phyloP scores from a whole-genome alignment of 768 basidiomycete species.

The Boletus barrowsii region DNA sequence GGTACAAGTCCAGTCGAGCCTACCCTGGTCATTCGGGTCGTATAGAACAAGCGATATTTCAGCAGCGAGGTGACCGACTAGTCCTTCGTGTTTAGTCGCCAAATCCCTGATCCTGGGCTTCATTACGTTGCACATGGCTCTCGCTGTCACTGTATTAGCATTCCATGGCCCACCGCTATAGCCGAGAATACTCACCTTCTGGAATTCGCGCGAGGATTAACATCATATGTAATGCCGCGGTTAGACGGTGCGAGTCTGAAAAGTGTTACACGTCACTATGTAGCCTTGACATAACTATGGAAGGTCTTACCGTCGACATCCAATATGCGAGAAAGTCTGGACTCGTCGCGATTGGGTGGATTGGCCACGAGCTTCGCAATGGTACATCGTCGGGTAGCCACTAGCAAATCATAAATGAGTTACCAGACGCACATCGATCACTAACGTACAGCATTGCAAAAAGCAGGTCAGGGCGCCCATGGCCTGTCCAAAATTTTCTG shows the following conservation, averaged over 20 bases:
- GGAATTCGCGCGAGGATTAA: conserved; percentile 14
- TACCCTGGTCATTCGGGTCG: conserved; percentile 1
- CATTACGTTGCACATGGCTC: neutral
- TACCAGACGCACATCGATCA: neutral
- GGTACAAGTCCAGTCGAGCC: neutral
- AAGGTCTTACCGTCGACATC: conserved; percentile 7
- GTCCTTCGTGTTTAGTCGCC: conserved; percentile 1
- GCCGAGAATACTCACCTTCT: conserved; percentile 5
- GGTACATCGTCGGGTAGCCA: conserved; percentile 5
- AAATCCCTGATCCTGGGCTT: conserved; percentile 12
- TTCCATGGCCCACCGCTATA: neutral
- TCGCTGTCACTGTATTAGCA: neutral
- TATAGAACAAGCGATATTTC: conserved; percentile 16
- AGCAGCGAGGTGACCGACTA: conserved; percentile 17
- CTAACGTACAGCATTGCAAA: conserved; percentile 16
- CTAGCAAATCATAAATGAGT: conserved; percentile 1
- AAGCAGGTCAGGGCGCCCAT: conserved; percentile 22
- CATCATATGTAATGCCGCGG: conserved; percentile 16
- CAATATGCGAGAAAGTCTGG: conserved; percentile 16
- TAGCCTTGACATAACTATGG: neutral
- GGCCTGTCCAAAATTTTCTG: conserved; percentile 14
- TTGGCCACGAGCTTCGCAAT: conserved; percentile 5
- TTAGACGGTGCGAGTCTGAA: conserved; percentile 11
- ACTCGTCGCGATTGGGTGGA: neutral
- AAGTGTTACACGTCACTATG: neutral